Base-by-base conservation (phyloP, 768 basidiomycete species). In the Termitomyces sp. region DNA sequence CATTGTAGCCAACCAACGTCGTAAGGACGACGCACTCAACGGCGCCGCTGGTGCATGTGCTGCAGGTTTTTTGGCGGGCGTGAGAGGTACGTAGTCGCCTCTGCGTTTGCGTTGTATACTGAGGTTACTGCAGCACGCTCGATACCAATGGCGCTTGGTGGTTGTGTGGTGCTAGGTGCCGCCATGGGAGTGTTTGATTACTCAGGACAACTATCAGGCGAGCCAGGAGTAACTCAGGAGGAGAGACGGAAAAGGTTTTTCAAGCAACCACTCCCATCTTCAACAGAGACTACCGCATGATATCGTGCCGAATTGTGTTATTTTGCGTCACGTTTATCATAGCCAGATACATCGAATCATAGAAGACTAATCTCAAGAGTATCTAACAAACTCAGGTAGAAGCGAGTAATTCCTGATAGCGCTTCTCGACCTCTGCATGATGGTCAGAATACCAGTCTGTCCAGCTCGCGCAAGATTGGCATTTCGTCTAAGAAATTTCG, bases 21-120 rank as follows among this genome's bases (percentile, higher is more conserved):
- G 84, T 71, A 85, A 76, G 62, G 79, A 92, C 61, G 95, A 98
- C 69, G 78, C 87, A 43, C 65, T 90, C 60, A 97, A 94, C 65
- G 88, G 90, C 50, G 88, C 87, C 47, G 84, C 84, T 52, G 94
- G 90, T 55, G 94, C 89, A 56, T 96, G 94, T 74, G 94, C 94
- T 49, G 94, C 94, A 52, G 94, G 94, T 47, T 93, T 96, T 74
- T 74, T 96, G 61, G 92, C 92, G 32, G 94, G 94, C 54, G 72
- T 95, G 56, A 81, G 91, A 77, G 81, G 92, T 93, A 65, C 41
- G 82, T 73, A 11, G 24, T 44, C 3, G 24, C 52, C 35, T 46
- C 20, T 11, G 45, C 5, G 11, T 38, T 13, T 30, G 36, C 44
- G 14, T 46, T 16, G 55, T 51, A 40, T 38, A 18, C 18, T 62